phyloP scores from a whole-genome alignment of 768 basidiomycete genomes.

The Leccinellum rugosiceps region DNA sequence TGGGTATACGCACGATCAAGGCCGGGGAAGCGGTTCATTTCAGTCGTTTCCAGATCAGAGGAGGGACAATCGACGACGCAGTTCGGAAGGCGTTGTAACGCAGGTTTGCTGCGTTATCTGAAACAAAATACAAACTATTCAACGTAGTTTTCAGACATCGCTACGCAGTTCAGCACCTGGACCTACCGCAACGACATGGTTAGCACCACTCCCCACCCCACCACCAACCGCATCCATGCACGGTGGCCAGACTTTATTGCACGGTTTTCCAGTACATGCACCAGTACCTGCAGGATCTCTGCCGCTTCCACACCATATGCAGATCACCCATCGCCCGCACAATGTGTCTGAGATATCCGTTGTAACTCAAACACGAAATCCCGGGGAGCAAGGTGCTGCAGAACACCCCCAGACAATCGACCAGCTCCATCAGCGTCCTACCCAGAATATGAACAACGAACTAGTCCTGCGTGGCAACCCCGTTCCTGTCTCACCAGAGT shows the following conservation, averaged over 20 bases:
- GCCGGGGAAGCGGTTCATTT: constrained; percentile 1
- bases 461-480: neutral
- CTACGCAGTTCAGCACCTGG: constrained; percentile 6
- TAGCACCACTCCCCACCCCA: constrained; percentile 21
- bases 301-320: constrained; percentile 4
- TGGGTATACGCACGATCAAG: constrained; percentile 1
- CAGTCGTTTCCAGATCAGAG: constrained; percentile 6
- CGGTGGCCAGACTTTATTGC: constrained; percentile 7
- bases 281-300: constrained; percentile 7
- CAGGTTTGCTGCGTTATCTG: constrained; percentile 18
- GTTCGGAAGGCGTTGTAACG: constrained; percentile 13
- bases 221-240: constrained; percentile 10
- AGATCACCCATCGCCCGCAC: neutral
- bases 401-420: constrained; percentile 1
- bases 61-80: constrained; percentile 6
- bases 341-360: constrained; percentile 2
- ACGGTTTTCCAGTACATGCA: constrained; percentile 10
- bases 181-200: constrained; percentile 14
- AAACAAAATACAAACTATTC: neutral
- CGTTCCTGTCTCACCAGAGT: neutral
- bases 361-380: neutral
- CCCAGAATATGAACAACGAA: constrained; percentile 2
- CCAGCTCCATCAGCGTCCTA: neutral
- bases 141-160: neutral
- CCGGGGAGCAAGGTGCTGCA: neutral